Evolutionary conservation across 805 yeast species (phyloP), one percentile per base, ranked within the genome.

Genomic region (Ogataea paraovalis): DNA sequence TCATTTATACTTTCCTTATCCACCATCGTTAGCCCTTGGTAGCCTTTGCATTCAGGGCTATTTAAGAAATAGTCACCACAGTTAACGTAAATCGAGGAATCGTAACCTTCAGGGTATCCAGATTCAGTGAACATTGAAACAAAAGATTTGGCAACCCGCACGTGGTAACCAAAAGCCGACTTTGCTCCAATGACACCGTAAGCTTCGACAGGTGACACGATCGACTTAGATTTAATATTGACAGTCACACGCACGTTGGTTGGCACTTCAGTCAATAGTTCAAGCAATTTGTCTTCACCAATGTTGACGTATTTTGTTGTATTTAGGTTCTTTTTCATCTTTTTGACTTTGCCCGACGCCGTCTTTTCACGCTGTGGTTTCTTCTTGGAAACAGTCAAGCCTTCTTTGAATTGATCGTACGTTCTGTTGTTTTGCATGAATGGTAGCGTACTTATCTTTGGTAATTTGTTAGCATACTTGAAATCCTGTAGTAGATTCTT

Each of bases 201-300:
- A 0, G 94, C 95, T 42, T 76, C 82, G 10, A 69, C 55, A 7
- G 94, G 88, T 0, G 88, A 78, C 0, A 87, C 94, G 12, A 88
- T 78, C 45, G 74, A 76, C 43, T 74, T 75, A 10, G 76, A 76
- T 40, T 78, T 70, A 9, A 81, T 52, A 58, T 91, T 88, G 2
- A 91, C 87, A 0, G 95, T 87, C 9, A 91, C 96, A 54, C 96
- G 72, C 14, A 85, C 88, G 56, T 86, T 81, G 0, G 80, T 76
- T 2, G 96, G 96, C 3, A 87, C 82, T 48, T 81, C 82, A 52
- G 76, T 78, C 7, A 65, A 65, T 43, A 90, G 72, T 60, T 83
- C 83, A 28, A 90, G 55, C 16, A 82, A 73, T 45, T 76, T 67
- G 2, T 71, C 69, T 47, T 73, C 76, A 1, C 97, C 97, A 40